Conservation (phyloP, 2,329 filamentous ascomycete species). For the Aspergillus quadrilineatus region DNA sequence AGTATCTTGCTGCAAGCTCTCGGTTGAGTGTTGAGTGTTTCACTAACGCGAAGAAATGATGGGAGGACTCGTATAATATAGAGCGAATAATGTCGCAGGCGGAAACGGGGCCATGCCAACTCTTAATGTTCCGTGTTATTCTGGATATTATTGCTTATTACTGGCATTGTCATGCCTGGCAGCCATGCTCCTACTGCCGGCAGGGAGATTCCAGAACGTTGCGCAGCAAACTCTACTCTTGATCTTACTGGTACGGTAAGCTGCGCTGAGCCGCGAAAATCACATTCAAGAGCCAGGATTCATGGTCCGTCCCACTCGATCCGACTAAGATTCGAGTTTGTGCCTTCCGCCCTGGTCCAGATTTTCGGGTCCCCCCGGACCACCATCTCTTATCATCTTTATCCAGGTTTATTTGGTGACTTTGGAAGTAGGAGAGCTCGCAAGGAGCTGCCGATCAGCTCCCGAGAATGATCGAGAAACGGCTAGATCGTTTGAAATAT, state of each 20-base stretch:
- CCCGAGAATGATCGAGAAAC: neutral
- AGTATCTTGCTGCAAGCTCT: neutral
- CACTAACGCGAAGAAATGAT: constrained; percentile 5
- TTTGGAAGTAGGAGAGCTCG: neutral
- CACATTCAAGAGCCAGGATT: neutral
- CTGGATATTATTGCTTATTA: neutral
- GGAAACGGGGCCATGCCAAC: neutral
- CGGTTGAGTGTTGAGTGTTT: neutral
- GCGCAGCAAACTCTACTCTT: neutral
- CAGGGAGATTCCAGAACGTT: neutral
- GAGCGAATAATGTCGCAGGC: constrained; percentile 5
- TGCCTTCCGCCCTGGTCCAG: constrained; percentile 4
- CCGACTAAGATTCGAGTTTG: constrained; percentile 2
- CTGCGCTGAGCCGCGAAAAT: neutral
- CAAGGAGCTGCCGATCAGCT: constrained; percentile 4
- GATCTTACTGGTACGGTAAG: neutral
- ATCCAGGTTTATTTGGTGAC: neutral
- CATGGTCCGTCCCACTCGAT: constrained; percentile 5
- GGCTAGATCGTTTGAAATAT: constrained; percentile 7
- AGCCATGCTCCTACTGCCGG: neutral
- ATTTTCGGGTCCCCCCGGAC: constrained; percentile 9
- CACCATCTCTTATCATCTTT: neutral
- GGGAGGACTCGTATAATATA: neutral
- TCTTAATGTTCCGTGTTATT: constrained; percentile 7
- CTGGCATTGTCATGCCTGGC: too few species aligned